phyloP scores from a whole-genome alignment of 2,329 filamentous ascomycete species.

The Monosporascus cannonballus region DNA sequence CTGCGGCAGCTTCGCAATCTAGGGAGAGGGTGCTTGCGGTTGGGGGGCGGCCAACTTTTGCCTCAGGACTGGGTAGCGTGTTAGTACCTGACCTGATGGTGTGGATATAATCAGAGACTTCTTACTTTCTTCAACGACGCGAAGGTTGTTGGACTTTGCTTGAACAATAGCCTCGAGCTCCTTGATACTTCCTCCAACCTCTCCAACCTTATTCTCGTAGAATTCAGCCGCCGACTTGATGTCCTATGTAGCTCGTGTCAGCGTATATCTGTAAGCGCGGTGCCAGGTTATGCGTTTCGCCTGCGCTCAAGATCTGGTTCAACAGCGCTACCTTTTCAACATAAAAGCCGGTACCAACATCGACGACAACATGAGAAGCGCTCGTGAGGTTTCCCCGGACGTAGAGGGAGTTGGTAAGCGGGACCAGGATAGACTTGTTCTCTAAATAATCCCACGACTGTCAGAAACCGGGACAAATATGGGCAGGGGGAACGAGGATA shows the following conservation, averaged over 20 bases:
- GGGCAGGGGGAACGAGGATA: not conserved
- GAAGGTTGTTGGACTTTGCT: conserved; percentile 75
- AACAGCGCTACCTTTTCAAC: conserved; percentile 66
- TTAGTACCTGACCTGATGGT: conserved; percentile 5
- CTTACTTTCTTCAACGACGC: conserved; percentile 81
- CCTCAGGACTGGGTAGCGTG: conserved; percentile 29
- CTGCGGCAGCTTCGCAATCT: conserved; percentile 5
- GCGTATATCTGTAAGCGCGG: not conserved
- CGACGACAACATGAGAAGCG: conserved; percentile 58
- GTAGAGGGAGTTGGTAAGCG: conserved; percentile 89
- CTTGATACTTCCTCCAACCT: conserved; percentile 46
- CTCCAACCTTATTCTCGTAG: conserved; percentile 50
- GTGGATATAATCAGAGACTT: conserved; percentile 14
- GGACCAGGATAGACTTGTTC: conserved; percentile 69
- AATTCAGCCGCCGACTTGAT: conserved; percentile 48
- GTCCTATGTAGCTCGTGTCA: conserved; percentile 32
- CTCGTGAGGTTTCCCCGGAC: conserved; percentile 76
- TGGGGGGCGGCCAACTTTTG: conserved; percentile 34
- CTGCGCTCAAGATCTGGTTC: too few species aligned
- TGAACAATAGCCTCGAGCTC: conserved; percentile 53
- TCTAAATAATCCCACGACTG: conserved; percentile 13
- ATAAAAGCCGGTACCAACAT: conserved; percentile 25
- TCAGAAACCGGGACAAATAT: not conserved
- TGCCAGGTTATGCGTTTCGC: not conserved
- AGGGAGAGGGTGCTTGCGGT: conserved; percentile 8